A percentile compares a stretch with the other conserved stretches of the same genome.
Evolutionary conservation across 441 rosid species (phyloP).

Genomic region (Euphorbia celastroides): DNA sequence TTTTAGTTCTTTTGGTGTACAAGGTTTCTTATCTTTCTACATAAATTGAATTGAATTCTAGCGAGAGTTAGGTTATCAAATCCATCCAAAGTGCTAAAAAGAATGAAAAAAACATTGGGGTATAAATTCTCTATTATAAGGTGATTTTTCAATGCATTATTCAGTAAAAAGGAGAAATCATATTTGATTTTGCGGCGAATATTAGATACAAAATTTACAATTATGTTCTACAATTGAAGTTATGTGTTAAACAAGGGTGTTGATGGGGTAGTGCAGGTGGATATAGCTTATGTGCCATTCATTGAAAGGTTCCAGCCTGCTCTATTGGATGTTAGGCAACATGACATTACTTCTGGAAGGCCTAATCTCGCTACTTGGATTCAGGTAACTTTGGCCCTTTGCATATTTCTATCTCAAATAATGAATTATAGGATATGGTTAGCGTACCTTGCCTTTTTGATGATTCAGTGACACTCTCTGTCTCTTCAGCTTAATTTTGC

Average conservation of each 20-base stretch:
- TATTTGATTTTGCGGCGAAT: no score
- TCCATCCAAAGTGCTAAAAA: no score
- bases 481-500: background rate
- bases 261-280: constrained; percentile 33
- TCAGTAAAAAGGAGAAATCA: no score
- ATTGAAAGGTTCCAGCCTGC: constrained; percentile 54
- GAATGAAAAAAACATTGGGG: background rate
- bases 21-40: no score
- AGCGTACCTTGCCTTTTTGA: background rate
- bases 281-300: constrained; percentile 71
- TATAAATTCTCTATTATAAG: background rate
- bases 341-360: constrained; percentile 53
- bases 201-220: no score
- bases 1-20: no score
- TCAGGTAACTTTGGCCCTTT: no score
- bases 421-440: background rate
- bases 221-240: no score
- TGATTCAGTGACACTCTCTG: background rate
- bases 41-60: no score
- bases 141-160: background rate
- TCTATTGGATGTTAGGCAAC: constrained; percentile 41
- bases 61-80: no score
- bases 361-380: constrained; percentile 71
- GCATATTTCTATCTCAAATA: background rate
- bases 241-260: background rate